Percentiles rank a stretch among this genome's conserved stretches.
phyloP scores from a whole-genome alignment of 1,139 yeast genomes.

The Komagataea norvegica region DNA sequence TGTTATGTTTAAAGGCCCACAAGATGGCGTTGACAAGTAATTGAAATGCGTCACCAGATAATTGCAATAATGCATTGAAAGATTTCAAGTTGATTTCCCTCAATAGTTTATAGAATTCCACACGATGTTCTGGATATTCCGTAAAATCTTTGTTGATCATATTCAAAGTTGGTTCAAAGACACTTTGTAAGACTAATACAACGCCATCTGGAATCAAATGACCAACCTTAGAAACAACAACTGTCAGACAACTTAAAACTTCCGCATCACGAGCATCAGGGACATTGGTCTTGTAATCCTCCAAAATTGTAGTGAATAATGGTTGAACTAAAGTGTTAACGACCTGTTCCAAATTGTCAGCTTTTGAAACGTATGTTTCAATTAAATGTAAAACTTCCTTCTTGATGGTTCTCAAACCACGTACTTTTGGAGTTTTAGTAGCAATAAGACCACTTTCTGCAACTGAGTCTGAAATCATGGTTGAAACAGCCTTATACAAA shows the following conservation, averaged over 20 bases:
- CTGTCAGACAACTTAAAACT: slow-evolving; percentile 90
- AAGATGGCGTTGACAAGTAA: slow-evolving; percentile 88
- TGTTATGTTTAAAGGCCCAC: slow-evolving; percentile 98
- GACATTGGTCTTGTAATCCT: slow-evolving; percentile 82
- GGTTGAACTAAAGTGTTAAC: slow-evolving; percentile 83
- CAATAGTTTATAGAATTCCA: slow-evolving; percentile 85
- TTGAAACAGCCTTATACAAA: slow-evolving; percentile 82
- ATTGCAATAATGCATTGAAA: slow-evolving; percentile 78
- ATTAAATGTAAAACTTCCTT: slow-evolving; percentile 87
- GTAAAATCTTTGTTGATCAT: slow-evolving; percentile 95
- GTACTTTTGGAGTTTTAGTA: slow-evolving; percentile 90
- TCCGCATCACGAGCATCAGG: slow-evolving; percentile 99
- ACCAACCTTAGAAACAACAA: slow-evolving; percentile 84
- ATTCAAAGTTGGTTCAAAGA: slow-evolving; percentile 88
- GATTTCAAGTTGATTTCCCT: slow-evolving; percentile 83
- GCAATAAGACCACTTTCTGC: slow-evolving; percentile 81
- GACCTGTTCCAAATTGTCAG: slow-evolving; percentile 81
- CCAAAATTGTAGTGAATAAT: slow-evolving; percentile 77
- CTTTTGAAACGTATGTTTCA: slow-evolving; percentile 84
- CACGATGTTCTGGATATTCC: slow-evolving; percentile 97
- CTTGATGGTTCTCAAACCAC: slow-evolving; percentile 93
- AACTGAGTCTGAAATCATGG: slow-evolving; percentile 80
- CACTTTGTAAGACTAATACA: slow-evolving; percentile 79
- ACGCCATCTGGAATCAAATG: slow-evolving; percentile 87
- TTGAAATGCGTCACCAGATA: slow-evolving; percentile 91